A percentile compares a stretch with the other conserved stretches of the same genome.
These are phyloP conservation scores for Rhodofomes roseus DNA, from an alignment of 1,284 basidiomycete genomes.

Conservation along the genomic window DNA sequence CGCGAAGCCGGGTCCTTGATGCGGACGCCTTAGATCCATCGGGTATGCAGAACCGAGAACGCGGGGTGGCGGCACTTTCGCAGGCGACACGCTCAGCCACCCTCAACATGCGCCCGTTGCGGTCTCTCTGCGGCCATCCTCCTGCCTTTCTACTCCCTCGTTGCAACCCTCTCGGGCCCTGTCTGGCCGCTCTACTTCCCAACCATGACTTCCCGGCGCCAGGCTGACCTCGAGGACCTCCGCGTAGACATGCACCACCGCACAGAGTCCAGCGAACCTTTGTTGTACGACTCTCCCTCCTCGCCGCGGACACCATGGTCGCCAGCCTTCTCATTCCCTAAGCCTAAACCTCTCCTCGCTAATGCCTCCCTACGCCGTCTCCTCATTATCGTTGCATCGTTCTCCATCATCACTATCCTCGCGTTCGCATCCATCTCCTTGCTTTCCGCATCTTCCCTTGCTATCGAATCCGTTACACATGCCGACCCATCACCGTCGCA, in stretches of 20 bases:
- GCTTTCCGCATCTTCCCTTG: conserved; percentile 1
- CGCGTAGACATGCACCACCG: conserved; percentile 16
- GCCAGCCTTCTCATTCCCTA: conserved; percentile 10
- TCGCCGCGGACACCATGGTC: conserved; percentile 11
- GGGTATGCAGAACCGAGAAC: background rate
- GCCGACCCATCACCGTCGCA: background rate
- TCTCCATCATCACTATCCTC: conserved; percentile 32
- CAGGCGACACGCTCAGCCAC: background rate
- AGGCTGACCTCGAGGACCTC: conserved; percentile 7
- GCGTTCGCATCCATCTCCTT: conserved; percentile 21
- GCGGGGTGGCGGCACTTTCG: background rate
- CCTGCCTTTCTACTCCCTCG: background rate
- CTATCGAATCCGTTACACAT: background rate
- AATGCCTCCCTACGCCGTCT: conserved; percentile 20
- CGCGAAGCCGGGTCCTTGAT: background rate
- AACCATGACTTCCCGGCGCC: conserved; percentile 1
- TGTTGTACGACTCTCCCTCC: conserved; percentile 20
- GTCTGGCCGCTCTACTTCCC: background rate
- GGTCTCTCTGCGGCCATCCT: background rate
- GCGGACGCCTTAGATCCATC: too few species aligned
- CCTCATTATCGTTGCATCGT: conserved; percentile 22
- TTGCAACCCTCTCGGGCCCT: background rate
- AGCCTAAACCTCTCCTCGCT: conserved; percentile 9
- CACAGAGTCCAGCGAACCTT: conserved; percentile 25
- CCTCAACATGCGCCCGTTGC: background rate